Percentiles rank a stretch among this genome's conserved stretches.
Evolutionary conservation across 2,329 filamentous ascomycete genomes (phyloP).

Genomic region (Fusarium chlamydosporum): DNA sequence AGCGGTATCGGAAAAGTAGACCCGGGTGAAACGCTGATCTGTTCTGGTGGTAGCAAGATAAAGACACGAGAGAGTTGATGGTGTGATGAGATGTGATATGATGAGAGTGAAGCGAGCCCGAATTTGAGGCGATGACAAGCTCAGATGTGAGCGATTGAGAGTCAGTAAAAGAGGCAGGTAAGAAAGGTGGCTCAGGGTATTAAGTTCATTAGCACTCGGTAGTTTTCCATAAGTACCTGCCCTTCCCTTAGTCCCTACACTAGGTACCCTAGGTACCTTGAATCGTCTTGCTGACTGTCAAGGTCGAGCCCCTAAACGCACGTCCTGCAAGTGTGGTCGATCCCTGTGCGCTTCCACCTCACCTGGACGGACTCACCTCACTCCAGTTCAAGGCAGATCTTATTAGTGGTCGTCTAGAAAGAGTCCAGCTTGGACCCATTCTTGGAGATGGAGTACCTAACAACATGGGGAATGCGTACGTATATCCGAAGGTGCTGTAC

Average conservation of each 20-base stretch:
- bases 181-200: not conserved
- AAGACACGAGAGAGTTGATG: not conserved
- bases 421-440: not conserved
- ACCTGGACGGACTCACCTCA: not conserved
- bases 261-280: not conserved
- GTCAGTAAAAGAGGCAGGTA: not conserved
- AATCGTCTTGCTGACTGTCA: not conserved
- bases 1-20: not conserved
- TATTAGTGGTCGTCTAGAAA: not conserved
- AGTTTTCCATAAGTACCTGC: slow-evolving; percentile 5
- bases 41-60: not conserved
- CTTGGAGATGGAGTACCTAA: slow-evolving; percentile 3
- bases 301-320: not conserved
- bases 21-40: not conserved
- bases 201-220: not conserved
- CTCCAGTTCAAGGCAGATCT: not conserved
- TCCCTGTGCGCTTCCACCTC: not conserved
- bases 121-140: not conserved
- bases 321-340: not conserved
- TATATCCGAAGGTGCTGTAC: too few relatives aligned
- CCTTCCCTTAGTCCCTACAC: not conserved
- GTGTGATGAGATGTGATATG: not conserved
- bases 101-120: not conserved
- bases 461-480: not conserved
- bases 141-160: not conserved